Evolutionary conservation across 352 stramenopile genomes (phyloP).

Genomic region (Pythium rhizo-oryzae): DNA sequence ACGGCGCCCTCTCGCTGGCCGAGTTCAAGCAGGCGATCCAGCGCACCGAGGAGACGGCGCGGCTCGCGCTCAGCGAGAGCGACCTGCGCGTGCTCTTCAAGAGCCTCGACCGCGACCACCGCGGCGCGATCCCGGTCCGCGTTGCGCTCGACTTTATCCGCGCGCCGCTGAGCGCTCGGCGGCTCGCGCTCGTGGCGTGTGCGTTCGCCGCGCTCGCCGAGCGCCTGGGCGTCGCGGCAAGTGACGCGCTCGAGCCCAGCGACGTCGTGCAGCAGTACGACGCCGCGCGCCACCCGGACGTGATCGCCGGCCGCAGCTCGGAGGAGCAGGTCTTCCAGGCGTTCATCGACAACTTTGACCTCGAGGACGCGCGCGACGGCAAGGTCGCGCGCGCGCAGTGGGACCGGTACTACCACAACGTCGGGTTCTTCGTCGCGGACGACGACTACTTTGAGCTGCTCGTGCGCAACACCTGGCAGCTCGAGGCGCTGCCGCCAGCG

Average conservation of each 20-base stretch:
- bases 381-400: conserved; percentile 55
- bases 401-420: conserved; percentile 90
- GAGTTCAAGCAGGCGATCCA: conserved; percentile 81
- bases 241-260: conserved; percentile 47
- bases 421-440: conserved; percentile 84
- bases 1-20: conserved; percentile 60
- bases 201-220: conserved; percentile 54
- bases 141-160: conserved; percentile 86
- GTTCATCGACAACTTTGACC: conserved; percentile 79
- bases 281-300: conserved; percentile 69
- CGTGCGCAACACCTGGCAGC: conserved; percentile 87
- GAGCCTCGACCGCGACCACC: conserved; percentile 77
- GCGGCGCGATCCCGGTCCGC: conserved; percentile 67
- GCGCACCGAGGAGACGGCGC: conserved; percentile 37
- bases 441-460: conserved; percentile 93
- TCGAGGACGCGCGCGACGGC: conserved; percentile 38
- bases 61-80: conserved; percentile 56
- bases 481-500: conserved; percentile 13
- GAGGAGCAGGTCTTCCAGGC: conserved; percentile 73
- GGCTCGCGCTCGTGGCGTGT: conserved; percentile 65
- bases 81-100: conserved; percentile 78
- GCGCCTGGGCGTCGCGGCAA: neutral
- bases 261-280: conserved; percentile 76
- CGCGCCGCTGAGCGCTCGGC: conserved; percentile 70
- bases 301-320: conserved; percentile 56